Evolutionary conservation across 2,329 filamentous ascomycete species (phyloP).

Genomic region (Ploettnerulaceae sp.): DNA sequence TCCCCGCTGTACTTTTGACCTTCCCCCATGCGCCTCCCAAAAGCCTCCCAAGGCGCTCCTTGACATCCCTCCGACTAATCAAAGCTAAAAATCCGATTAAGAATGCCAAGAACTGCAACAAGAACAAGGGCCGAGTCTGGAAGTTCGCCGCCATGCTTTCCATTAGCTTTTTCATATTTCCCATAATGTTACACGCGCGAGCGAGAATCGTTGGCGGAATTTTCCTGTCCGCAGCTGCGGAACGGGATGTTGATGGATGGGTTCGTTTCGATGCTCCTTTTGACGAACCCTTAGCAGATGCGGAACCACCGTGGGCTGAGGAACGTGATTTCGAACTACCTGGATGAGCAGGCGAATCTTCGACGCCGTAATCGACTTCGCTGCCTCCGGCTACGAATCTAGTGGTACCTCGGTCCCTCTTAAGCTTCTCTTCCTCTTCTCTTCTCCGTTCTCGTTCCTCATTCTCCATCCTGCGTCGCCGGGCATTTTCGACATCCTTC

Average conservation of each 20-base stretch:
- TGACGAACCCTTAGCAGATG: constrained; percentile 30
- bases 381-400: constrained; percentile 39
- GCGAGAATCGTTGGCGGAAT: constrained; percentile 26
- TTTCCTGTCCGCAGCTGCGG: constrained; percentile 20
- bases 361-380: constrained; percentile 66
- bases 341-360: constrained; percentile 40
- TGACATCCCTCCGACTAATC: constrained; percentile 67
- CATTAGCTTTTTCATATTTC: constrained; percentile 47
- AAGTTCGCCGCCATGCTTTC: constrained; percentile 47
- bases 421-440: constrained; percentile 38
- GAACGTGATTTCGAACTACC: constrained; percentile 25
- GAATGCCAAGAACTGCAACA: constrained; percentile 68
- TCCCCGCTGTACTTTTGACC: constrained; percentile 58
- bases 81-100: constrained; percentile 72
- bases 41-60: constrained; percentile 67
- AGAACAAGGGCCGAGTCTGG: constrained; percentile 50
- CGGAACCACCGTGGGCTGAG: constrained; percentile 20
- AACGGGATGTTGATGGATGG: constrained; percentile 19
- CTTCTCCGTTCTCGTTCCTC: constrained; percentile 54
- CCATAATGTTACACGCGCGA: constrained; percentile 47
- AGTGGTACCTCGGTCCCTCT: constrained; percentile 46
- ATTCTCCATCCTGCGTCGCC: constrained; percentile 54
- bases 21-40: constrained; percentile 62
- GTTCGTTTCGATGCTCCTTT: constrained; percentile 27
- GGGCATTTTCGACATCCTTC: constrained; percentile 53